Conservation (phyloP, 306 rosid genomes). For the Hippophae rhamnoides region DNA sequence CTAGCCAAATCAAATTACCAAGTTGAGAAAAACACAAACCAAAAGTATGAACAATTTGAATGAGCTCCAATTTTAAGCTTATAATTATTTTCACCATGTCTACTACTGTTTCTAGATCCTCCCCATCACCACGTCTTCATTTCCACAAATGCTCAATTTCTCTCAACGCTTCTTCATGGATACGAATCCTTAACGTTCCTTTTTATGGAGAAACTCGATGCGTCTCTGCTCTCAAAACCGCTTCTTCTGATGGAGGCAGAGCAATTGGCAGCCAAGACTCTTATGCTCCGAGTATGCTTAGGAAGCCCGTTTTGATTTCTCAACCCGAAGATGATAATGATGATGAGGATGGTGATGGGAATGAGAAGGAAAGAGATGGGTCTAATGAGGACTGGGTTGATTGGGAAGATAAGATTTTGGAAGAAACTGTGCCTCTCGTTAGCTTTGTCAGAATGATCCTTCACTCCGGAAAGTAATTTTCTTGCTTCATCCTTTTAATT, state of each 20-base stretch:
- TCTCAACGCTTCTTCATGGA: not conserved
- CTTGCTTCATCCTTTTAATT: not conserved
- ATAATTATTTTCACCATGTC: not conserved
- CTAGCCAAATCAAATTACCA: not conserved
- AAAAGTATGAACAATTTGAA: not conserved
- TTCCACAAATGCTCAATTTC: not conserved
- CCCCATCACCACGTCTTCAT: constrained; percentile 3
- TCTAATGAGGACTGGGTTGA: constrained; percentile 33
- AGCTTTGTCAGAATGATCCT: constrained; percentile 48
- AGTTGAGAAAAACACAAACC: too few relatives aligned
- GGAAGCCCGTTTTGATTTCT: constrained; percentile 26
- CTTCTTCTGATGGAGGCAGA: constrained; percentile 19
- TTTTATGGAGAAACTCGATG: not conserved
- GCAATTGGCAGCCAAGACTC: constrained; percentile 13
- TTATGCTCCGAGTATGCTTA: constrained; percentile 11
- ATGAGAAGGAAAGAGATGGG: constrained; percentile 6
- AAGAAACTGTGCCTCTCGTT: constrained; percentile 66
- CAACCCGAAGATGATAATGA: constrained; percentile 9
- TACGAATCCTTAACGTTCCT: not conserved
- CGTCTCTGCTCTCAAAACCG: constrained; percentile 28
- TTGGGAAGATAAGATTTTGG: constrained; percentile 71
- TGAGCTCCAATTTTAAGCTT: not conserved
- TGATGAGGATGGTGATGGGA: constrained; percentile 5
- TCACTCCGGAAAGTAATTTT: constrained; percentile 50
- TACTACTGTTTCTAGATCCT: constrained; percentile 5